phyloP scores from a whole-genome alignment of 352 stramenopile species.

The Paralagenidium karlingii region DNA sequence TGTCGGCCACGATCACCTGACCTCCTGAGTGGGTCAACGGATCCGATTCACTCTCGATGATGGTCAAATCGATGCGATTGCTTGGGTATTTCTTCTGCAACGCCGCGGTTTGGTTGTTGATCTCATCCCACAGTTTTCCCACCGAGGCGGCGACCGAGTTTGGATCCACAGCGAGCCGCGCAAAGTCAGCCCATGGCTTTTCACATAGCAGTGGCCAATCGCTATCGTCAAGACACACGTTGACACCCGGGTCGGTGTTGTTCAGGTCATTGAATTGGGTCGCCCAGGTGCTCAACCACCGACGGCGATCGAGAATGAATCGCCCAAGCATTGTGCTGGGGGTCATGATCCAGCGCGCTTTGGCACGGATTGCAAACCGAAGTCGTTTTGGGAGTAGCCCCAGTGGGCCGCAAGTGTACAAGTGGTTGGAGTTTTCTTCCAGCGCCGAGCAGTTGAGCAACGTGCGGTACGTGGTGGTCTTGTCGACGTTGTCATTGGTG shows the following conservation, averaged over 20 bases:
- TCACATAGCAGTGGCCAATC: slow-evolving; percentile 39
- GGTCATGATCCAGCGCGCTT: slow-evolving; percentile 31
- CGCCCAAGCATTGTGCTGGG: slow-evolving; percentile 34
- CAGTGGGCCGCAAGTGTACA: slow-evolving; percentile 24
- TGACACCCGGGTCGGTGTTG: slow-evolving; percentile 15
- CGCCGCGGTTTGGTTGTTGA: slow-evolving; percentile 14
- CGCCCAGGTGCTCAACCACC: slow-evolving; percentile 39
- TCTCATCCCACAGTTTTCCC: slow-evolving; percentile 23
- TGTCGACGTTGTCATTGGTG: slow-evolving; percentile 18
- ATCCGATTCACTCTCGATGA: slow-evolving; percentile 24
- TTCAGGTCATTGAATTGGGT: slow-evolving; percentile 28
- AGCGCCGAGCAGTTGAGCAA: slow-evolving; percentile 23
- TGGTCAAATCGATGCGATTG: slow-evolving; percentile 11
- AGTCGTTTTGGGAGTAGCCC: slow-evolving; percentile 29
- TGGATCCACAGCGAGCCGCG: slow-evolving; percentile 5
- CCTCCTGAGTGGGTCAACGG: slow-evolving; percentile 29
- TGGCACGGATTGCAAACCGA: slow-evolving; percentile 27
- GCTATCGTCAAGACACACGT: slow-evolving; percentile 37
- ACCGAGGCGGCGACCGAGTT: slow-evolving; percentile 4
- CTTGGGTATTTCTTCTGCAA: slow-evolving; percentile 13
- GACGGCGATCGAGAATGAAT: slow-evolving; percentile 39
- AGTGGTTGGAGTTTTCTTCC: slow-evolving; percentile 6
- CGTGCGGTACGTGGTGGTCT: slow-evolving; percentile 39
- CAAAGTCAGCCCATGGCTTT: slow-evolving; percentile 32
- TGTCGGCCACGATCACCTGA: slow-evolving; percentile 30